phyloP scores from a whole-genome alignment of 495 filamentous ascomycete genomes.

The Neohortaea acidophila region DNA sequence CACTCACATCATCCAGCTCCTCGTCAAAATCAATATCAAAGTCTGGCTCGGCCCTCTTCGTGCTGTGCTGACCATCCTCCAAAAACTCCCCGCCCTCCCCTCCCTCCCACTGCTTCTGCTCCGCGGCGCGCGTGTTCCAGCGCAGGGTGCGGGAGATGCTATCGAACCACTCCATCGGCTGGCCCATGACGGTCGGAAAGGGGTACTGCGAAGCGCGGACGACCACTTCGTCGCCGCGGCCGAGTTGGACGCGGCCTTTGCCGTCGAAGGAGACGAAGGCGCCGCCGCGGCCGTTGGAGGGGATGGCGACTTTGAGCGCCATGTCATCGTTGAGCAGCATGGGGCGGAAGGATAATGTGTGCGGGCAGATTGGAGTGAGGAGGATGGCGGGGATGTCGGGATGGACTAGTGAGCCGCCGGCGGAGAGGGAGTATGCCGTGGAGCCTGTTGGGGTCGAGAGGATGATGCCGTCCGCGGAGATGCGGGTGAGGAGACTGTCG shows the following conservation, averaged over 20 bases:
- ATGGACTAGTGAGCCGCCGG: slow-evolving; percentile 88
- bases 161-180: slow-evolving; percentile 77
- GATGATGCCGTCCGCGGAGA: slow-evolving; percentile 93
- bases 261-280: slow-evolving; percentile 95
- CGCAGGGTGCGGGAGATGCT: slow-evolving; percentile 76
- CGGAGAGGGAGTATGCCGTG: slow-evolving; percentile 90
- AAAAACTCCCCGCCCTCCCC: slow-evolving; percentile 32
- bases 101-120: slow-evolving; percentile 65
- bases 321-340: slow-evolving; percentile 98
- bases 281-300: slow-evolving; percentile 66
- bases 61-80: slow-evolving; percentile 35
- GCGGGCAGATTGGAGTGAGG: slow-evolving; percentile 92
- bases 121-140: slow-evolving; percentile 80
- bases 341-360: slow-evolving; percentile 89
- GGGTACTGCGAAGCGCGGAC: slow-evolving; percentile 90
- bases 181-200: slow-evolving; percentile 78
- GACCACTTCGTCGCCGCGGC: slow-evolving; percentile 83
- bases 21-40: slow-evolving; percentile 80
- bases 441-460: slow-evolving; percentile 86
- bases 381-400: slow-evolving; percentile 96
- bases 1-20: slow-evolving; percentile 10
- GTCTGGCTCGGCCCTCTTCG: slow-evolving; percentile 22
- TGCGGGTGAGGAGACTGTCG: slow-evolving; percentile 78
- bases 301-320: slow-evolving; percentile 74
- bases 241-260: slow-evolving; percentile 82